phyloP scores from a whole-genome alignment of 2,329 filamentous ascomycete genomes.

The Diaporthe longicolla region DNA sequence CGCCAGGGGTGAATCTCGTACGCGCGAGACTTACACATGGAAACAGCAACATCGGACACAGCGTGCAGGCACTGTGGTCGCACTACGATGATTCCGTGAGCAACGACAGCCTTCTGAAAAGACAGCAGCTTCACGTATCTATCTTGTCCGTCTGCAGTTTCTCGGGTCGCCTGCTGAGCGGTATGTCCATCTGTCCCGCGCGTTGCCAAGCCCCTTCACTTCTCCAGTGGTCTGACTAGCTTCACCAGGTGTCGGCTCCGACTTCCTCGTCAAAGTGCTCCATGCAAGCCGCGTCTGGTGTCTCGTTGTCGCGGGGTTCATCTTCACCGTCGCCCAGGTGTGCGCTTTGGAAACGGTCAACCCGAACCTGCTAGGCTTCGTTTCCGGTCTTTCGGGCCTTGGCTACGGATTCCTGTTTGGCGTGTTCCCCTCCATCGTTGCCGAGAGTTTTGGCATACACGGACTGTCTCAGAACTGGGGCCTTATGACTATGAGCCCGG shows the following conservation, averaged over 20 bases:
- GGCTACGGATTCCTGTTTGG: conserved; percentile 96
- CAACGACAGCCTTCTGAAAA: conserved; percentile 81
- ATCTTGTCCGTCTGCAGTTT: conserved; percentile 94
- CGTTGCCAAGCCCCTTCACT: background rate
- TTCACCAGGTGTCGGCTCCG: conserved; percentile 83
- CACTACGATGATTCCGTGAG: conserved; percentile 82
- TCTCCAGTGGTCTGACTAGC: conserved; percentile 41
- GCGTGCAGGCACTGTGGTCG: conserved; percentile 89
- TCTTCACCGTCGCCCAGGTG: conserved; percentile 86
- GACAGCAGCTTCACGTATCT: conserved; percentile 93
- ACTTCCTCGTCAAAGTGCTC: conserved; percentile 86
- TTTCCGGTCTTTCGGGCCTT: conserved; percentile 87
- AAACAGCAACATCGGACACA: conserved; percentile 91
- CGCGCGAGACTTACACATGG: conserved; percentile 8
- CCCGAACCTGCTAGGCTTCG: conserved; percentile 80
- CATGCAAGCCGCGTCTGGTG: conserved; percentile 92
- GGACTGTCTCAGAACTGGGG: conserved; percentile 97
- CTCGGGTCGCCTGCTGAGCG: conserved; percentile 81
- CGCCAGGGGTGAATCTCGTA: background rate
- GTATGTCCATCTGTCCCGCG: conserved; percentile 59
- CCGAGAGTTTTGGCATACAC: conserved; percentile 90
- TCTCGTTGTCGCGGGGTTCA: conserved; percentile 79
- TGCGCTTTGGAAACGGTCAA: conserved; percentile 81
- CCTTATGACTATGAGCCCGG: conserved; percentile 90
- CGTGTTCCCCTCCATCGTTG: conserved; percentile 89